Evolutionary conservation across 768 basidiomycete genomes (phyloP).

Genomic region (Exidia glandulosa): DNA sequence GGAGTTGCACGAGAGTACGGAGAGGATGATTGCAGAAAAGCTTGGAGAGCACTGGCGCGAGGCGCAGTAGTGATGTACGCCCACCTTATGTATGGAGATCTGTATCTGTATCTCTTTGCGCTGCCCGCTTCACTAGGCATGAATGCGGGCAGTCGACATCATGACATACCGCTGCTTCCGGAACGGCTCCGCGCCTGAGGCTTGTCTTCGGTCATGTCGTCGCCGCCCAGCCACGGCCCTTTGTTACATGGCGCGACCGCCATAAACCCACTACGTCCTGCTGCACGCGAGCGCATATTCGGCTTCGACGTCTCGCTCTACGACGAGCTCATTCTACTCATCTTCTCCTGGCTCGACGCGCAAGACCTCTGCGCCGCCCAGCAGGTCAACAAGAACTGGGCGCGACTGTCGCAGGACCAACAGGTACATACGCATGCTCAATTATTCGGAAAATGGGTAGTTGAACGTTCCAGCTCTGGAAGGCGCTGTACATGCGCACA

Average conservation of each 20-base stretch:
- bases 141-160: too few relatives aligned
- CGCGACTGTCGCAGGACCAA: conserved; percentile 54
- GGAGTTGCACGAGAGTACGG: conserved; percentile 20
- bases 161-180: too few relatives aligned
- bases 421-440: conserved; percentile 33
- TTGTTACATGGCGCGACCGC: neutral
- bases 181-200: too few relatives aligned
- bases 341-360: conserved; percentile 62
- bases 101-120: neutral
- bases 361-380: conserved; percentile 58
- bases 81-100: neutral
- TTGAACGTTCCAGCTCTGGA: conserved; percentile 45
- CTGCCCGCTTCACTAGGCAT: too few relatives aligned
- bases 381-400: conserved; percentile 52
- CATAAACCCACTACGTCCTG: neutral
- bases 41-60: neutral
- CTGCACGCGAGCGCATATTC: neutral
- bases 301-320: conserved; percentile 47
- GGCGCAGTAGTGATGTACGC: neutral
- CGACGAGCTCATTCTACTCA: conserved; percentile 64
- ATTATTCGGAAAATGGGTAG: neutral
- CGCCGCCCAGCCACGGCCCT: neutral
- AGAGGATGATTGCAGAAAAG: conserved; percentile 16
- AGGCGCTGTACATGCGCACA: conserved; percentile 45
- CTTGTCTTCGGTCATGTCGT: too few relatives aligned